These are phyloP conservation scores for Pyrrhoderma noxium DNA, from an alignment of 1,284 basidiomycete genomes.

Conservation along the genomic window DNA sequence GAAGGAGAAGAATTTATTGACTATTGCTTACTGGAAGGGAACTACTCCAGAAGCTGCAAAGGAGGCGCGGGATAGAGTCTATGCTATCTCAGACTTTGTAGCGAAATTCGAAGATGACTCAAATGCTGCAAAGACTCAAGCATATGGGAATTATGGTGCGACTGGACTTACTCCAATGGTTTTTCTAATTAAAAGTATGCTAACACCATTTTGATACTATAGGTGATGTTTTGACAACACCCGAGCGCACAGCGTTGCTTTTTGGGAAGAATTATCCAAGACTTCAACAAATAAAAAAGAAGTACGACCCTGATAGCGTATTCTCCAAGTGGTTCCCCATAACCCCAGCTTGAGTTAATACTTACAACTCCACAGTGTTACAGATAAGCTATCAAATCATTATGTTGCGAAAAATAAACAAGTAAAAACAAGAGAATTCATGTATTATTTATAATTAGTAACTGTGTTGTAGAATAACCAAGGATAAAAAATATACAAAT, in stretches of 20 bases:
- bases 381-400: too few species aligned
- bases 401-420: too few species aligned
- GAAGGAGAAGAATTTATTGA: constrained; percentile 26
- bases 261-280: constrained; percentile 17
- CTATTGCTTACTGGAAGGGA: constrained; percentile 32
- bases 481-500: too few species aligned
- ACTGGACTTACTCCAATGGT: too few species aligned
- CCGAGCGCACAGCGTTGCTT: constrained; percentile 6
- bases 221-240: constrained; percentile 3
- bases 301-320: constrained; percentile 17
- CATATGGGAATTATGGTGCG: constrained; percentile 28
- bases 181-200: background rate
- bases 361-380: too few species aligned
- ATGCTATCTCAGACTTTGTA: constrained; percentile 21
- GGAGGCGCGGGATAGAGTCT: constrained; percentile 24
- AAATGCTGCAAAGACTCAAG: constrained; percentile 9
- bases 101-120: constrained; percentile 9
- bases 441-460: too few species aligned
- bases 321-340: constrained; percentile 19
- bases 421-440: too few species aligned
- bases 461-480: too few species aligned
- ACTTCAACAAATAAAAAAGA: constrained; percentile 17
- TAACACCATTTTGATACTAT: too few species aligned
- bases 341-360: constrained; percentile 7
- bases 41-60: constrained; percentile 26